Conservation (phyloP, 2,329 filamentous ascomycete species). For the Pezicula rhizophila region DNA sequence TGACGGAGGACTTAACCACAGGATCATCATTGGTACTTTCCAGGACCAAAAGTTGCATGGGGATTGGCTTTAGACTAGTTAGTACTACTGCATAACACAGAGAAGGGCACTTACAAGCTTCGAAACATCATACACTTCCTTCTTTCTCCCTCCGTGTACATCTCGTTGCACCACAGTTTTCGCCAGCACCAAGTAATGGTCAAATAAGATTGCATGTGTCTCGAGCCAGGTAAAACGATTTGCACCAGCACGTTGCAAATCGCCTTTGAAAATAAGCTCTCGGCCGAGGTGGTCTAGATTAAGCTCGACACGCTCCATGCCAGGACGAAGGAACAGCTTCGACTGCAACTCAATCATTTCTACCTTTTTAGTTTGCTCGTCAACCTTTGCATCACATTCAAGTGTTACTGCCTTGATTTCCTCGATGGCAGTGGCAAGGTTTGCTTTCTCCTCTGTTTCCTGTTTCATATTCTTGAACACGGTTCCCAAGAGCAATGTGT, state of each 20-base stretch:
- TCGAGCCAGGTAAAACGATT: conserved; percentile 92
- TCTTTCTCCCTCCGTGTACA: conserved; percentile 65
- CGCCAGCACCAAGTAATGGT: conserved; percentile 90
- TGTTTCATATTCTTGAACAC: conserved; percentile 77
- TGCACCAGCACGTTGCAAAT: conserved; percentile 80
- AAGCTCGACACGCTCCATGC: conserved; percentile 79
- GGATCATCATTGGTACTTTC: conserved; percentile 91
- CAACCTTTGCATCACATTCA: conserved; percentile 89
- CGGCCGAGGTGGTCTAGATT: conserved; percentile 92
- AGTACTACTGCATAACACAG: not conserved
- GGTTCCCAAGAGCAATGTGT: conserved; percentile 74
- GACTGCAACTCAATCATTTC: conserved; percentile 76
- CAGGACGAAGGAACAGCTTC: conserved; percentile 79
- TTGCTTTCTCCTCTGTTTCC: conserved; percentile 85
- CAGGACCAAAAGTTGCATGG: conserved; percentile 89
- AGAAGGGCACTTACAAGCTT: conserved; percentile 59
- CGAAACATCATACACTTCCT: conserved; percentile 83
- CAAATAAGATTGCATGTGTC: conserved; percentile 87
- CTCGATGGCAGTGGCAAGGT: conserved; percentile 75
- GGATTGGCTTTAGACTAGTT: conserved; percentile 69
- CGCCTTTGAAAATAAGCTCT: conserved; percentile 81
- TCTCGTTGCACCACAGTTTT: conserved; percentile 68
- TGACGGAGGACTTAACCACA: conserved; percentile 68
- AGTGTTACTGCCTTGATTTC: conserved; percentile 86
- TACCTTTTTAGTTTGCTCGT: conserved; percentile 87